Evolutionary conservation across 768 basidiomycete species (phyloP).

Genomic region (Pleurotus pulmonarius): DNA sequence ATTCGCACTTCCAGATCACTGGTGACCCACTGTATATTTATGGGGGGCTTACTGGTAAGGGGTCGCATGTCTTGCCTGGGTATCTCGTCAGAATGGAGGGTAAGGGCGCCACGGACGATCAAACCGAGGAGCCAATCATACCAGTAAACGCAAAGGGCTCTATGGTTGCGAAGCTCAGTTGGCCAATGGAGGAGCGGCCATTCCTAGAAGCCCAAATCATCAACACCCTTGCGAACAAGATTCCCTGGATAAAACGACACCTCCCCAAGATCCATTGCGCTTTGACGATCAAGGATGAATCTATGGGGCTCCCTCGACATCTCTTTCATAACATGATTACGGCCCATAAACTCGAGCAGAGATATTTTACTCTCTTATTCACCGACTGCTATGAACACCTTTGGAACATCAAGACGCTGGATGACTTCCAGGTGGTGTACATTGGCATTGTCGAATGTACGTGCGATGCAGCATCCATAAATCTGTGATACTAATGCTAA

Average conservation of each 20-base stretch:
- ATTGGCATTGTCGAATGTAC: too few species aligned
- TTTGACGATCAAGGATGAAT: background rate
- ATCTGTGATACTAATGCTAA: too few species aligned
- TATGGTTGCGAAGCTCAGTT: conserved; percentile 13
- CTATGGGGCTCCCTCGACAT: conserved; percentile 11
- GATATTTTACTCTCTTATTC: conserved; percentile 16
- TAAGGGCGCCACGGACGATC: too few species aligned
- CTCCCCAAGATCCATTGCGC: conserved; percentile 1
- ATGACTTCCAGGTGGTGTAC: conserved; percentile 15
- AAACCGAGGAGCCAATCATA: too few species aligned
- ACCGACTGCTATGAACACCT: conserved; percentile 16
- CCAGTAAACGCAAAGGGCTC: too few species aligned
- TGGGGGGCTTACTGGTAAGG: too few species aligned
- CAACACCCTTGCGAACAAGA: background rate
- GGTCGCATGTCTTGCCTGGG: too few species aligned
- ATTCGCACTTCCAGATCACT: too few species aligned
- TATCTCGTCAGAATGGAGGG: too few species aligned
- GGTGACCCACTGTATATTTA: too few species aligned
- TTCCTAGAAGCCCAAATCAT: background rate
- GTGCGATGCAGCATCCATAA: conserved; percentile 21
- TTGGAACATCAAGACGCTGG: conserved; percentile 15
- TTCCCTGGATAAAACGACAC: conserved; percentile 11
- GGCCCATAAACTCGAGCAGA: too few species aligned
- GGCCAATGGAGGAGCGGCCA: conserved; percentile 1
- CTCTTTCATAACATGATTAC: background rate